Conservation (phyloP, 228 moss, liverwort and hornwort species). For the Sphagnum magellanicum region DNA sequence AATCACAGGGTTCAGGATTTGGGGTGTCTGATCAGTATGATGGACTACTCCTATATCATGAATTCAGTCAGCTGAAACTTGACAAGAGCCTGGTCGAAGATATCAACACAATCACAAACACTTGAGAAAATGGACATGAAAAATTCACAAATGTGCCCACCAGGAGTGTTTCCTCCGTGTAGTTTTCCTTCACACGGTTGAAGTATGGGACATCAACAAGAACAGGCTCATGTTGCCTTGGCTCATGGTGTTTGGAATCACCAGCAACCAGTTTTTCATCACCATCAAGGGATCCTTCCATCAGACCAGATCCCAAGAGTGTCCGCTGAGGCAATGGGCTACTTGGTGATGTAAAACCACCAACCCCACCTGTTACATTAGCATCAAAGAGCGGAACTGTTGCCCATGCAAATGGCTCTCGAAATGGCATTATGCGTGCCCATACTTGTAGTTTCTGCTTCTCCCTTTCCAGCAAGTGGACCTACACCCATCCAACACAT, state of each 20-base stretch:
- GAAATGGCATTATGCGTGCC: slow-evolving; percentile 99
- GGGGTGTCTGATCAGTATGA: no score
- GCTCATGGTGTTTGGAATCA: slow-evolving; percentile 7
- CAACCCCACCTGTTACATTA: slow-evolving; percentile 81
- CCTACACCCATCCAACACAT: slow-evolving; percentile 29
- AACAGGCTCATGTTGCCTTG: slow-evolving; percentile 66
- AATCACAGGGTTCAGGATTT: no score
- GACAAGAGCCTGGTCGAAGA: no score
- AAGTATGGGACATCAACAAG: slow-evolving; percentile 92
- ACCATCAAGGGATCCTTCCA: slow-evolving; percentile 73
- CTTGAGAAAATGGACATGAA: no score
- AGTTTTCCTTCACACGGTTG: slow-evolving; percentile 93
- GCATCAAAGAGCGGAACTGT: slow-evolving; percentile 90
- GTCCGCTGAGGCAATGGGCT: slow-evolving; percentile 76
- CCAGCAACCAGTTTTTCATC: slow-evolving; percentile 51
- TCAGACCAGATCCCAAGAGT: slow-evolving; percentile 64
- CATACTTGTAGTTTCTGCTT: slow-evolving; percentile 97
- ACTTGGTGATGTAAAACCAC: slow-evolving; percentile 89
- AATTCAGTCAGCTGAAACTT: no score
- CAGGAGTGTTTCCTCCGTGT: slow-evolving; percentile 93
- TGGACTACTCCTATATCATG: no score
- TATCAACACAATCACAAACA: no score
- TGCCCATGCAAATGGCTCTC: slow-evolving; percentile 97
- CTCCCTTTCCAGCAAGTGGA: slow-evolving; percentile 93
- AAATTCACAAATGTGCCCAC: slow-evolving; percentile 13